Percentiles rank a stretch among this genome's conserved stretches.
Conservation (phyloP, 2,329 filamentous ascomycete genomes). For the Pestalotiopsis sp. region DNA sequence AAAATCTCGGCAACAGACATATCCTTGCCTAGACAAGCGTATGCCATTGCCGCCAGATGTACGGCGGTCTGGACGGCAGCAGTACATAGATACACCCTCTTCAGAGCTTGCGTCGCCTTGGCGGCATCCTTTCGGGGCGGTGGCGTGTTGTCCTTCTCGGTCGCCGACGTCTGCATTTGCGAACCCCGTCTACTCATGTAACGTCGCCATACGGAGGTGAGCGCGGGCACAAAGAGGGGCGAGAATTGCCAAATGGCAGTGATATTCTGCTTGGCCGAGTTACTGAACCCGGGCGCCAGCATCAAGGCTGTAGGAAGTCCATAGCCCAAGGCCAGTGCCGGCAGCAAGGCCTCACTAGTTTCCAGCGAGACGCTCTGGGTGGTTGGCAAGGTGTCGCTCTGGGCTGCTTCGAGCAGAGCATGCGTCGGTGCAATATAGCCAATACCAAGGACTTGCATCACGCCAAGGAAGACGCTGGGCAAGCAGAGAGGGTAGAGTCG, state of each 20-base stretch:
- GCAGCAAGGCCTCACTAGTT: conserved; percentile 18
- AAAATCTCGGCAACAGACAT: conserved; percentile 6
- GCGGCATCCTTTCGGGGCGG: neutral
- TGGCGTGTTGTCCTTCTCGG: neutral
- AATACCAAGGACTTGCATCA: conserved; percentile 17
- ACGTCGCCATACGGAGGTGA: neutral
- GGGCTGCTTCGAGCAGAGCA: conserved; percentile 13
- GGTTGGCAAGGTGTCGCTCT: conserved; percentile 7
- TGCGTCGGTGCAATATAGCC: conserved; percentile 16
- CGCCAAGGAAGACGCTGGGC: conserved; percentile 17
- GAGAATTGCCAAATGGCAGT: conserved; percentile 6
- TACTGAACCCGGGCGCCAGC: conserved; percentile 4
- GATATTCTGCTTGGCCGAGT: conserved; percentile 6
- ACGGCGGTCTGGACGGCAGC: conserved; percentile 12
- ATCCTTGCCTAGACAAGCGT: conserved; percentile 2
- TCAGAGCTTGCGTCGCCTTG: conserved; percentile 13
- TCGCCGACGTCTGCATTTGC: neutral
- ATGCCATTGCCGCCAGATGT: conserved; percentile 13
- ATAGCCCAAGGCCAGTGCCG: conserved; percentile 18
- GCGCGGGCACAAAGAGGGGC: conserved; percentile 11
- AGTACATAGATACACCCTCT: conserved; percentile 11
- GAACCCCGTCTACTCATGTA: neutral
- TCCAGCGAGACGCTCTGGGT: conserved; percentile 15
- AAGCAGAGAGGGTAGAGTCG: conserved; percentile 13
- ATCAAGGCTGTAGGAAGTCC: conserved; percentile 18